phyloP scores from a whole-genome alignment of 441 rosid genomes.

The Euphorbia corollata region DNA sequence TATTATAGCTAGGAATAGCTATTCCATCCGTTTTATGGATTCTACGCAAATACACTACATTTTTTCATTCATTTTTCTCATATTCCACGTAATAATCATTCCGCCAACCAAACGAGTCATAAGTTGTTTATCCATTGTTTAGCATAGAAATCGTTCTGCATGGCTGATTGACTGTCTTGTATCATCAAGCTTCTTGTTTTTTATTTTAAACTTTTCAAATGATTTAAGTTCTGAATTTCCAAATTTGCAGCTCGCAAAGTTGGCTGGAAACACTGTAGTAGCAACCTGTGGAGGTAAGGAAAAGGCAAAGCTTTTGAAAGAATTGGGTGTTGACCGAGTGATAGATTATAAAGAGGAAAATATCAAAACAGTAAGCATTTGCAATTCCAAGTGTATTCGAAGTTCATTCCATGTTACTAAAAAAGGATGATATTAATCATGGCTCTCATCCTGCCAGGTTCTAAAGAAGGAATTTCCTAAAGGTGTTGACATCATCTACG shows the following conservation, averaged over 20 bases:
- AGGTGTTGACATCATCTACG: constrained; percentile 79
- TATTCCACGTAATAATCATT: too few species aligned
- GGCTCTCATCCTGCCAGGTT: constrained; percentile 41
- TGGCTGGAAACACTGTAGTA: constrained; percentile 77
- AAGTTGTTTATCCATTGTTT: too few species aligned
- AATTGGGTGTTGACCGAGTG: constrained; percentile 75
- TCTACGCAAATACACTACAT: too few species aligned
- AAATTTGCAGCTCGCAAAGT: constrained; percentile 71
- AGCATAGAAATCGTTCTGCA: too few species aligned
- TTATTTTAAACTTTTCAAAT: constrained; percentile 7
- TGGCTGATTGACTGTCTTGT: too few species aligned
- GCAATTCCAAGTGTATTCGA: background rate
- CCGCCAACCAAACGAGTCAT: too few species aligned
- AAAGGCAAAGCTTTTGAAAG: constrained; percentile 76
- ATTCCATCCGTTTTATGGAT: too few species aligned
- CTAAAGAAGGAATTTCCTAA: constrained; percentile 72
- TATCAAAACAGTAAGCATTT: constrained; percentile 61
- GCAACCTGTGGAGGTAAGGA: constrained; percentile 94
- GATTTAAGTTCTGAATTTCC: constrained; percentile 16
- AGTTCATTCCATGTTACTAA: background rate
- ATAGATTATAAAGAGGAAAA: constrained; percentile 81
- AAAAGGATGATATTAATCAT: constrained; percentile 3
- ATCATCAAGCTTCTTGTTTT: background rate
- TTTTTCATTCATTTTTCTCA: too few species aligned
- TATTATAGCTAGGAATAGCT: too few species aligned